phyloP scores from a whole-genome alignment of 495 filamentous ascomycete genomes.

The Aspergillus biplanus region DNA sequence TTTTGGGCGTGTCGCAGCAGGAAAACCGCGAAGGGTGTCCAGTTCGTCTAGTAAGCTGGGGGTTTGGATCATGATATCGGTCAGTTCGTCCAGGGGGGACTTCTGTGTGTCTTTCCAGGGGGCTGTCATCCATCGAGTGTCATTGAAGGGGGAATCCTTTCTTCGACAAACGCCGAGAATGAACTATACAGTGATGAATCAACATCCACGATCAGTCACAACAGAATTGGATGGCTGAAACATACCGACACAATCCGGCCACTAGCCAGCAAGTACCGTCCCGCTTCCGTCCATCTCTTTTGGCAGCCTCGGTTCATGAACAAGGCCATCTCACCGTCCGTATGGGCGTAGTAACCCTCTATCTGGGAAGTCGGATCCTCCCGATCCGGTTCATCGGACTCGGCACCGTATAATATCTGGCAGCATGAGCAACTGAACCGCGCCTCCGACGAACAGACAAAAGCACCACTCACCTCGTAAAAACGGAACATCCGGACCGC shows the following conservation, averaged over 20 bases:
- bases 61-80: slow-evolving; percentile 1
- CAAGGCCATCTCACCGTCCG: slow-evolving; percentile 4
- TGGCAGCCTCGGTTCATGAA: slow-evolving; percentile 6
- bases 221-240: not conserved
- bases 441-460: not conserved
- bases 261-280: slow-evolving; percentile 1
- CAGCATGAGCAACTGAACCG: not conserved
- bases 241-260: slow-evolving; percentile 6
- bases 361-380: not conserved
- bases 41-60: not conserved
- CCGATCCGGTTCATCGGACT: not conserved
- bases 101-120: slow-evolving; percentile 5
- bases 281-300: slow-evolving; percentile 4
- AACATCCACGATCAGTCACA: not conserved
- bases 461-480: slow-evolving; percentile 7
- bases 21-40: not conserved
- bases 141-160: slow-evolving; percentile 5
- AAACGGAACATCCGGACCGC: slow-evolving; percentile 4
- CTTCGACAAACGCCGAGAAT: slow-evolving; percentile 5
- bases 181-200: not conserved
- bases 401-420: slow-evolving; percentile 3
- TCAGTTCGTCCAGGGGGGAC: slow-evolving; percentile 2
- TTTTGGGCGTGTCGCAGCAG: not conserved
- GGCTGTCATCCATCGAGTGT: slow-evolving; percentile 3
- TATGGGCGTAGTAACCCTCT: slow-evolving; percentile 2